Percentiles rank a stretch among this genome's conserved stretches.
phyloP scores from a whole-genome alignment of 208 protist genomes.

The Porcisia hertigi region DNA sequence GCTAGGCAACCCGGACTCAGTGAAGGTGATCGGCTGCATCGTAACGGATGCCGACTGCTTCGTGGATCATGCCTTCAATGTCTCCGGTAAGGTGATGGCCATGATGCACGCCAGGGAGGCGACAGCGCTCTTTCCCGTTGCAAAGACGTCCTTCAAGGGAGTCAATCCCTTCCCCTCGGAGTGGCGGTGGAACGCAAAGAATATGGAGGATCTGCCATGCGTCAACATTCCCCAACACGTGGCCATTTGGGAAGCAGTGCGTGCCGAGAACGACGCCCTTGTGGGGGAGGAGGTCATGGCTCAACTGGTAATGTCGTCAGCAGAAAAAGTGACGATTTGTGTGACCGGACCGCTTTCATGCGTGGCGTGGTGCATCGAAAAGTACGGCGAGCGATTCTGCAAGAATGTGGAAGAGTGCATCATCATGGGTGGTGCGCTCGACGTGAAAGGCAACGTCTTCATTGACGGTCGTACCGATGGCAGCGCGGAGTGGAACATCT shows the following conservation, averaged over 20 bases:
- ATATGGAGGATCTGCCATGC: slow-evolving; percentile 86
- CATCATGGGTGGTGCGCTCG: slow-evolving; percentile 89
- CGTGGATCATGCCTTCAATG: slow-evolving; percentile 69
- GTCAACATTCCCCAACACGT: slow-evolving; percentile 68
- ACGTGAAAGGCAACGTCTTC: slow-evolving; percentile 87
- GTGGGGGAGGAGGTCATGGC: slow-evolving; percentile 83
- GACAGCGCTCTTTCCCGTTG: slow-evolving; percentile 69
- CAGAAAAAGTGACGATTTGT: slow-evolving; percentile 81
- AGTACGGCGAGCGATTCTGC: slow-evolving; percentile 74
- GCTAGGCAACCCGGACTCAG: slow-evolving; percentile 67
- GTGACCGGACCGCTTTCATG: slow-evolving; percentile 87
- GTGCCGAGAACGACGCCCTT: slow-evolving; percentile 43
- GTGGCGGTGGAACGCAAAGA: slow-evolving; percentile 82
- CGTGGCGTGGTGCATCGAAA: slow-evolving; percentile 84
- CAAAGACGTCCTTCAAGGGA: slow-evolving; percentile 61
- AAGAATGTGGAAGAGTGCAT: slow-evolving; percentile 84
- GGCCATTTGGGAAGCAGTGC: slow-evolving; percentile 49
- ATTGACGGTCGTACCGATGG: slow-evolving; percentile 66
- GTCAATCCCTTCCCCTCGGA: slow-evolving; percentile 85
- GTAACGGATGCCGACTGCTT: slow-evolving; percentile 89
- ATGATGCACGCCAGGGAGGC: slow-evolving; percentile 55
- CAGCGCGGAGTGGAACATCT: slow-evolving; percentile 91
- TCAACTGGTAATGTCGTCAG: slow-evolving; percentile 71
- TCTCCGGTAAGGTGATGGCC: slow-evolving; percentile 80
- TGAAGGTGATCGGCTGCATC: slow-evolving; percentile 79